Base-by-base conservation (phyloP, 139 green algal genomes). In the Eudorina sp. region DNA sequence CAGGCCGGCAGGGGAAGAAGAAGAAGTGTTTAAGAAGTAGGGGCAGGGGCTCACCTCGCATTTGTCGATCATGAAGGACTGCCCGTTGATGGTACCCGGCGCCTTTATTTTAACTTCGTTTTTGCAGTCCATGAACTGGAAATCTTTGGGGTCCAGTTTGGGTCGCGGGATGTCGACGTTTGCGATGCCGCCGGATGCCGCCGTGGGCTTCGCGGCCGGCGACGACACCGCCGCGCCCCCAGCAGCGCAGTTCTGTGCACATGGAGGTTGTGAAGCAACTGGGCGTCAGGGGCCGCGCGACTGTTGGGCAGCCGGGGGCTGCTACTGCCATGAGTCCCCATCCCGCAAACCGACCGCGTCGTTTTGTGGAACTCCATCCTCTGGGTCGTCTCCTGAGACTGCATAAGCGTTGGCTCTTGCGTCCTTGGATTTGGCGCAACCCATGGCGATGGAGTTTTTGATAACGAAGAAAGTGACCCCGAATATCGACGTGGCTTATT, bases 11-110 rank as follows among this genome's bases (percentile, higher is more conserved):
- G 70, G 46, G 45, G 2, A 70, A 29, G 77, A 45, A 53, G 27
- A 29, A 11, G 3, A 43, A 36, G 46, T 43, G 34, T 25, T 13
- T 6, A 36, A 53, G 19, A 51, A 23, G 48, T 43, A 14, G 43
- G 41, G 19, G n/a, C n/a, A n/a, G n/a, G n/a, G n/a, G 48, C 38
- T 60, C 21, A 94, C 93, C 90, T 94, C 53, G 72, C 94, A 96
- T 14, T 79, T 79, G 58, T 95, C 91, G 27, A 96, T 94, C 19
- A 92, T 92, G 78, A 96, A 96, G 41, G 94, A 91, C 82, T 96
- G 94, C 2, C 93, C 94, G 46, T 94, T 94, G 73, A 96, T 92
- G 43, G 27, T 34, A 29, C 66, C 40, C 36, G 40, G 83, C 16
- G 36, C 5, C 86, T 88, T 53, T 43, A 94, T 68, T 29, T 58